Evolutionary conservation across 176 grass and related monocot species (phyloP), one percentile per base, ranked within the genome.

Genomic region (Musa troglodytarum): DNA sequence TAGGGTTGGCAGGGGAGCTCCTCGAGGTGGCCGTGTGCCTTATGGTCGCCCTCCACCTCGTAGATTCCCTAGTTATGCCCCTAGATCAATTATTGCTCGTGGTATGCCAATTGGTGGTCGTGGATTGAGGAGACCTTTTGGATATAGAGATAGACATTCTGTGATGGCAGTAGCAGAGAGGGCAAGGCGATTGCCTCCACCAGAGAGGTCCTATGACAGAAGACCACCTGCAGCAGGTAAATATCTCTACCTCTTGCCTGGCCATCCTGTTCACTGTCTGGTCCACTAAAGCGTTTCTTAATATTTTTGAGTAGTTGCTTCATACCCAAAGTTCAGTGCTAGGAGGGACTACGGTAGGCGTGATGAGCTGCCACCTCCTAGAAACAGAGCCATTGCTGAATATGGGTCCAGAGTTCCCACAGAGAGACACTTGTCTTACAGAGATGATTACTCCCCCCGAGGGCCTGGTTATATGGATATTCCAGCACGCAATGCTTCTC

Each of bases 301-400:
- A 15, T 77, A 26, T 2, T 65, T 77, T 25, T 81, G 2, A 54
- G 54, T 72, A 89, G 90, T 79, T 79, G 79, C 74, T 81, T 74
- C 88, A 81, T 93, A 93, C 50, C 84, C 87, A 66, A 89, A 88
- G 80, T 86, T 80, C 66, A 93, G 87, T 74, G 73, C 87, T 69
- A 89, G 84, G 80, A 93, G 84, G 74, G 87, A 89, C 49, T 89
- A 93, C 58, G 82, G 49, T 63, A 85, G 87, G 67, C 90, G 71
- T 52, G 87, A 85, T 70, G 90, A 89, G 17, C 82, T 85, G 74
- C 90, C 84, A 82, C 90, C 84, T 8, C 70, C 90, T 50, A 85
- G 85, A 82, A 89, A 76, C 79, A 86, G 82, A 80, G 79, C 80
- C 76, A 21, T 52, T 10, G 54, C 66, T 71, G 90, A 98, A 68